phyloP scores from a whole-genome alignment of 2,329 filamentous ascomycete species.

The Colletotrichum viniferum region DNA sequence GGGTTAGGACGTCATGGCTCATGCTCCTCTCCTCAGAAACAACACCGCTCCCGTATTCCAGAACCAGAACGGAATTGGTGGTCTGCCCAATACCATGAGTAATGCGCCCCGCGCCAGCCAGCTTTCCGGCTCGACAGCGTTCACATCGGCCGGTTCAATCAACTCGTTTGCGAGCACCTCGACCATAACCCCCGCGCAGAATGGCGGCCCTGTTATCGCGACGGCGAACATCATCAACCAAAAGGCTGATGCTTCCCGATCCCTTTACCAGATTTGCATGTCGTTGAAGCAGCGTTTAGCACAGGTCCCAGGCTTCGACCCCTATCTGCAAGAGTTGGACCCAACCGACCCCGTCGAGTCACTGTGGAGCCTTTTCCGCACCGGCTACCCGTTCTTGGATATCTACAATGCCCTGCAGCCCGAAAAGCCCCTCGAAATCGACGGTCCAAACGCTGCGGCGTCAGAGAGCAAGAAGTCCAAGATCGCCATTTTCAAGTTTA shows the following conservation, averaged over 20 bases:
- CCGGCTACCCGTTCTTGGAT: constrained; percentile 81
- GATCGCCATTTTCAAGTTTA: constrained; percentile 88
- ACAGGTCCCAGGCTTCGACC: constrained; percentile 83
- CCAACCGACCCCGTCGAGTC: constrained; percentile 81
- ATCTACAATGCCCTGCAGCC: constrained; percentile 89
- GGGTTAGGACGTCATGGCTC: constrained; percentile 58
- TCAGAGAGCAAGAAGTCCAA: constrained; percentile 81
- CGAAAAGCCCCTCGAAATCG: constrained; percentile 68
- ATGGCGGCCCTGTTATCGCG: constrained; percentile 69
- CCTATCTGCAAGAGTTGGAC: constrained; percentile 74
- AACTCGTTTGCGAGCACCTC: constrained; percentile 50
- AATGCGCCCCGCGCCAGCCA: constrained; percentile 62
- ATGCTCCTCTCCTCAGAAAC: constrained; percentile 63
- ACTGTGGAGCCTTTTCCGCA: constrained; percentile 85
- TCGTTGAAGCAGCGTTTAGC: constrained; percentile 80
- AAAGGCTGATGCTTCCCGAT: constrained; percentile 87
- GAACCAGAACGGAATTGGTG: constrained; percentile 50
- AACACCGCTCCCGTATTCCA: constrained; percentile 62
- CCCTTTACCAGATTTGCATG: constrained; percentile 94
- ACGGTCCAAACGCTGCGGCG: constrained; percentile 57
- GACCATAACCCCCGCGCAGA: constrained; percentile 47
- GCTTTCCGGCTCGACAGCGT: constrained; percentile 65
- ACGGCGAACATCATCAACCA: constrained; percentile 97
- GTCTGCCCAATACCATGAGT: constrained; percentile 54
- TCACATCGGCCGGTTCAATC: constrained; percentile 57